Evolutionary conservation across 2,329 filamentous ascomycete genomes (phyloP).

Genomic region (Talaromyces sp.): DNA sequence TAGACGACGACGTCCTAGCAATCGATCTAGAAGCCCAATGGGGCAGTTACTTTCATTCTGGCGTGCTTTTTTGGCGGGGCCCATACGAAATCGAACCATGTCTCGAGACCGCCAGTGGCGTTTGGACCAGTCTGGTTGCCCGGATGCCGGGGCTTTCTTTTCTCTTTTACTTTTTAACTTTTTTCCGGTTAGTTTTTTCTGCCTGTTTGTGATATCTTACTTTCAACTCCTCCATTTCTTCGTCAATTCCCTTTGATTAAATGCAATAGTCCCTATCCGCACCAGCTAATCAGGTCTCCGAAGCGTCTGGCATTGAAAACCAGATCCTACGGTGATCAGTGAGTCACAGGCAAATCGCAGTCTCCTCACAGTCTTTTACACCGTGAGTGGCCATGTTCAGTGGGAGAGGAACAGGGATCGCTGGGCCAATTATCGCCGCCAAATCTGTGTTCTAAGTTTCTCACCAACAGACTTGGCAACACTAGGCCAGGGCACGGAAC

Average conservation of each 20-base stretch:
- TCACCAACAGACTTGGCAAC: neutral
- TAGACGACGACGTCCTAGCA: neutral
- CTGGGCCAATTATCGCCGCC: neutral
- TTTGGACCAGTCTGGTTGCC: neutral
- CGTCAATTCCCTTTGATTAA: neutral
- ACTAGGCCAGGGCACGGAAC: neutral
- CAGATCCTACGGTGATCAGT: neutral
- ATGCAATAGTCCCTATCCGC: neutral
- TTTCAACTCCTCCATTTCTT: neutral
- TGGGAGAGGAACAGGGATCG: neutral
- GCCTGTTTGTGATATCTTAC: neutral
- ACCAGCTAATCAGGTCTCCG: neutral
- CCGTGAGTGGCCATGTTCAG: neutral
- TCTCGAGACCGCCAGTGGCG: neutral
- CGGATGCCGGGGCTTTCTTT: neutral
- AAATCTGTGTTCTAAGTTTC: neutral
- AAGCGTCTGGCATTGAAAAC: neutral
- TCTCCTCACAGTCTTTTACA: neutral
- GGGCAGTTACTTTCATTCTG: neutral
- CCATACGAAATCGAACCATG: neutral
- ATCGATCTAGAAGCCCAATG: neutral
- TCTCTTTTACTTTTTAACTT: neutral
- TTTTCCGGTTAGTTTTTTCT: neutral
- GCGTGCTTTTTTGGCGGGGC: neutral
- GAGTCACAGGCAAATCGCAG: neutral